Evolutionary conservation across 768 basidiomycete genomes (phyloP).

Genomic region (Tulasnella sp.): DNA sequence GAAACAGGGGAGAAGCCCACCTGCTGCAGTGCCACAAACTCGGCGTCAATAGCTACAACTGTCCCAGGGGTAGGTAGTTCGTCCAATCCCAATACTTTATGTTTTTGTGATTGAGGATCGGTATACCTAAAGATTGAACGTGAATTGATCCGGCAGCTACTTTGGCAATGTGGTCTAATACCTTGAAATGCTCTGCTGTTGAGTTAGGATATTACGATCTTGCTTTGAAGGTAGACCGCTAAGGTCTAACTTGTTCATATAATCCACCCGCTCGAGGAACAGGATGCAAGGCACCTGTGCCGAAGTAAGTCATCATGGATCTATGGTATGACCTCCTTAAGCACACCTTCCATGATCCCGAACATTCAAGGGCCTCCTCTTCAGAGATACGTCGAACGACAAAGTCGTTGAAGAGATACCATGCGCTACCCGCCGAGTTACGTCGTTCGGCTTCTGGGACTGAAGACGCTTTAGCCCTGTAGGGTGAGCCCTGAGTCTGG

Average conservation of each 20-base stretch:
- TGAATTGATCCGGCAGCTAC: background rate
- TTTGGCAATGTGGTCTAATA: background rate
- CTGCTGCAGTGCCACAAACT: slow-evolving; percentile 96
- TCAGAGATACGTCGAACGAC: slow-evolving; percentile 73
- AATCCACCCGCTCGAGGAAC: slow-evolving; percentile 72
- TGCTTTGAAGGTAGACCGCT: slow-evolving; percentile 48
- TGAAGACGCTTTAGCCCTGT: background rate
- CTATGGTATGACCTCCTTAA: too few relatives aligned
- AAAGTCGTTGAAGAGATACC: slow-evolving; percentile 98
- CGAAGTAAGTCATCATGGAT: too few relatives aligned
- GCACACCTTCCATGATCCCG: slow-evolving; percentile 81
- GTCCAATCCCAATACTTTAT: slow-evolving; percentile 52
- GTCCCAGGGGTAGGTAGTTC: slow-evolving; percentile 82
- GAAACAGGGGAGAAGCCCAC: slow-evolving; percentile 28
- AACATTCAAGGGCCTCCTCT: slow-evolving; percentile 77
- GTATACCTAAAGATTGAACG: background rate
- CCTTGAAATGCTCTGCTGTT: slow-evolving; percentile 21
- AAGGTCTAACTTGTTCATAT: slow-evolving; percentile 46
- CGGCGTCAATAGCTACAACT: slow-evolving; percentile 89
- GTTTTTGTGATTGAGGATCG: slow-evolving; percentile 38
- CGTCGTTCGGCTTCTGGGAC: background rate
- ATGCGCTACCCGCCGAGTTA: slow-evolving; percentile 37
- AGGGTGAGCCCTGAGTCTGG: background rate
- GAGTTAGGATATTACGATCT: slow-evolving; percentile 63
- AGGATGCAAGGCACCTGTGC: slow-evolving; percentile 72